Percentiles rank a stretch among this genome's conserved stretches.
These are phyloP conservation scores for Waltergamsia citrina DNA, from an alignment of 2,329 filamentous ascomycete species.

Conservation along the genomic window DNA sequence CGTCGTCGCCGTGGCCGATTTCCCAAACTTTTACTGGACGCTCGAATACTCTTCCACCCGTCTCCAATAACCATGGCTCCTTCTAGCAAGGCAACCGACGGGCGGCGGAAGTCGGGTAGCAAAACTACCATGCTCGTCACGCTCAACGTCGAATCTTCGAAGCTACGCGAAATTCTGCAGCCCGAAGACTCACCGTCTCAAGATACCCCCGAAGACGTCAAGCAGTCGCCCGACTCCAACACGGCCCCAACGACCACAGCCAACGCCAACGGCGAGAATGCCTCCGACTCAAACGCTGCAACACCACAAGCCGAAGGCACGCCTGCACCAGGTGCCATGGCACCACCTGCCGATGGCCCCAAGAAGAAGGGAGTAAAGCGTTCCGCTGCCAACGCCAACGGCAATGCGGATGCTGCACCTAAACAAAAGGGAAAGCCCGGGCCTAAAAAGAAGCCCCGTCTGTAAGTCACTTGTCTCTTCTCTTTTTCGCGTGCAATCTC, in stretches of 20 bases:
- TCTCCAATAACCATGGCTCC: conserved; percentile 20
- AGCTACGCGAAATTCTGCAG: conserved; percentile 40
- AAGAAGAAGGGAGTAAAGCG: conserved; percentile 74
- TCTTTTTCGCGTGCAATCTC: no score
- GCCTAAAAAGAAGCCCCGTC: conserved; percentile 88
- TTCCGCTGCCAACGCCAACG: conserved; percentile 54
- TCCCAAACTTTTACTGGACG: not conserved
- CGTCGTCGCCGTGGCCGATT: not conserved
- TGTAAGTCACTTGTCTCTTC: conserved; percentile 70
- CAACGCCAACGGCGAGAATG: conserved; percentile 43
- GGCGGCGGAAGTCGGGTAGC: conserved; percentile 25
- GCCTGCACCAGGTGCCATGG: conserved; percentile 46
- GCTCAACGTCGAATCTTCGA: conserved; percentile 39
- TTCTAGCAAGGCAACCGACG: conserved; percentile 20
- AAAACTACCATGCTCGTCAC: conserved; percentile 35
- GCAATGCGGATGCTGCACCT: conserved; percentile 44
- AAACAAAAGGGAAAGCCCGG: conserved; percentile 80
- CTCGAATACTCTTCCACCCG: not conserved
- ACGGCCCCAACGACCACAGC: conserved; percentile 28
- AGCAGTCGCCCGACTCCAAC: conserved; percentile 32
- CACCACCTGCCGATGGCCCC: conserved; percentile 47
- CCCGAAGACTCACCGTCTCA: conserved; percentile 27
- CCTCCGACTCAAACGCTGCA: conserved; percentile 48
- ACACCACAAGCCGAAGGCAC: conserved; percentile 49
- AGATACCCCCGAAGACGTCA: conserved; percentile 22